Percentiles rank a stretch among this genome's conserved stretches.
phyloP scores from a whole-genome alignment of 345 rosid genomes.

The Citrus unshiu region DNA sequence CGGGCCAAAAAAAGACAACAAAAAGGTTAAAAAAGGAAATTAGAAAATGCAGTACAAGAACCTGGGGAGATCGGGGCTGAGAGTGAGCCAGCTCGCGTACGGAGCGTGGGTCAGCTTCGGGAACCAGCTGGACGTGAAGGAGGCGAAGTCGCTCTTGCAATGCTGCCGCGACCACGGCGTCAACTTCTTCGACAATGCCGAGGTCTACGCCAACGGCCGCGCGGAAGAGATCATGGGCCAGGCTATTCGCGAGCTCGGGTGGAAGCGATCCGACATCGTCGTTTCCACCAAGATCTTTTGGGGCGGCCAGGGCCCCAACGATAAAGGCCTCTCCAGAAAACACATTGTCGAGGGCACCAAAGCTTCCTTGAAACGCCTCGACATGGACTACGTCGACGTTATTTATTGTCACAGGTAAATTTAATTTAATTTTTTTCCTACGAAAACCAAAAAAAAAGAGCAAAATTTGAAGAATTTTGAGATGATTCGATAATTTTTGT shows the following conservation, averaged over 20 bases:
- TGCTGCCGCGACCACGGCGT: slow-evolving; percentile 92
- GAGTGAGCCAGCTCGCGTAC: slow-evolving; percentile 86
- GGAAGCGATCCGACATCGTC: slow-evolving; percentile 91
- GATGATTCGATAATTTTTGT: background rate
- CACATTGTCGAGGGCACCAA: slow-evolving; percentile 94
- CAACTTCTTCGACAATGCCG: slow-evolving; percentile 98
- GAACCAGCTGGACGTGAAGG: slow-evolving; percentile 94
- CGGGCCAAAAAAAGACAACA: too few relatives aligned
- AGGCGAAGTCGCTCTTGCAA: slow-evolving; percentile 85
- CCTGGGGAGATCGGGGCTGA: slow-evolving; percentile 83
- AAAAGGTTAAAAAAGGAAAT: too few relatives aligned
- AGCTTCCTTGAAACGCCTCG: slow-evolving; percentile 85
- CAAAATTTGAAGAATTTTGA: too few relatives aligned
- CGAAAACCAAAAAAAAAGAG: too few relatives aligned
- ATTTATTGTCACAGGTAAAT: slow-evolving; percentile 75
- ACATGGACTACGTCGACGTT: slow-evolving; percentile 89
- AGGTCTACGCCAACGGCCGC: slow-evolving; percentile 94
- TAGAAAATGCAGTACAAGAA: slow-evolving; percentile 78
- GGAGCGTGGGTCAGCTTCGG: slow-evolving; percentile 99
- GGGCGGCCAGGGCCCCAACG: slow-evolving; percentile 98
- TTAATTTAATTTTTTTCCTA: background rate
- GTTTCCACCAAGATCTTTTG: slow-evolving; percentile 96
- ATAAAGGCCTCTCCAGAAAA: slow-evolving; percentile 84
- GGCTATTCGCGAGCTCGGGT: slow-evolving; percentile 94
- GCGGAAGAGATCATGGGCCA: slow-evolving; percentile 99